Percentiles rank a stretch among this genome's conserved stretches.
Conservation (phyloP, 192 early-diverging fungal species). For the Martensiomyces pterosporus region DNA sequence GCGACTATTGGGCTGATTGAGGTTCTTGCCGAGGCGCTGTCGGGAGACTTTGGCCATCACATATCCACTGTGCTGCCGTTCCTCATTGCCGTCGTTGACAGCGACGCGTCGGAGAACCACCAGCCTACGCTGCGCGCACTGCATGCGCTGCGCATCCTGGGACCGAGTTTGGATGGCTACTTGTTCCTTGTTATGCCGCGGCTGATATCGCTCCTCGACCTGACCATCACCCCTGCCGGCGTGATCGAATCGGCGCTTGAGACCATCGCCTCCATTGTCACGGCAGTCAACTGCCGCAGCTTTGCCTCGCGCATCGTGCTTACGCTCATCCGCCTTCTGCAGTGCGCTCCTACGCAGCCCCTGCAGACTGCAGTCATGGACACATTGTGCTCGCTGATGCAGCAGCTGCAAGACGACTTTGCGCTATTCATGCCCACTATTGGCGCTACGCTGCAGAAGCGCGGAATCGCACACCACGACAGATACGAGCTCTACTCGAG, state of each 20-base stretch:
- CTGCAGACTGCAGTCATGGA: conserved; percentile 71
- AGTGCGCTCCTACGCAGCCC: conserved; percentile 40
- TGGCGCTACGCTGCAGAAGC: conserved; percentile 65
- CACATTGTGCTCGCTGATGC: conserved; percentile 71
- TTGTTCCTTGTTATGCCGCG: conserved; percentile 86
- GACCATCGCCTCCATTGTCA: conserved; percentile 69
- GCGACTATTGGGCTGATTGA: conserved; percentile 84
- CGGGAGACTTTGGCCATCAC: conserved; percentile 85
- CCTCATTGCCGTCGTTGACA: conserved; percentile 81
- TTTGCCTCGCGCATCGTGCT: conserved; percentile 86
- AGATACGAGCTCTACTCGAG: conserved; percentile 74
- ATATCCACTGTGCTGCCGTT: conserved; percentile 75
- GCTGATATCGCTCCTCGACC: conserved; percentile 77
- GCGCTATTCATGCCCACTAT: conserved; percentile 84
- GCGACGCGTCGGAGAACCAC: conserved; percentile 67
- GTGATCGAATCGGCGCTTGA: conserved; percentile 64
- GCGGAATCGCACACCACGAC: conserved; percentile 58
- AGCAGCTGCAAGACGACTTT: conserved; percentile 83
- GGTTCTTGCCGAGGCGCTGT: conserved; percentile 75
- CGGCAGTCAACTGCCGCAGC: conserved; percentile 75
- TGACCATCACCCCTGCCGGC: conserved; percentile 55
- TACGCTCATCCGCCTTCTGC: conserved; percentile 73
- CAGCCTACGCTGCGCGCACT: conserved; percentile 63
- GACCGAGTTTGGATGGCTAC: conserved; percentile 87
- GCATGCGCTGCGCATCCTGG: conserved; percentile 76